A percentile compares a stretch with the other conserved stretches of the same genome.
These are phyloP conservation scores for Tulasnella sp. DNA, from an alignment of 768 basidiomycete genomes.

Conservation along the genomic window DNA sequence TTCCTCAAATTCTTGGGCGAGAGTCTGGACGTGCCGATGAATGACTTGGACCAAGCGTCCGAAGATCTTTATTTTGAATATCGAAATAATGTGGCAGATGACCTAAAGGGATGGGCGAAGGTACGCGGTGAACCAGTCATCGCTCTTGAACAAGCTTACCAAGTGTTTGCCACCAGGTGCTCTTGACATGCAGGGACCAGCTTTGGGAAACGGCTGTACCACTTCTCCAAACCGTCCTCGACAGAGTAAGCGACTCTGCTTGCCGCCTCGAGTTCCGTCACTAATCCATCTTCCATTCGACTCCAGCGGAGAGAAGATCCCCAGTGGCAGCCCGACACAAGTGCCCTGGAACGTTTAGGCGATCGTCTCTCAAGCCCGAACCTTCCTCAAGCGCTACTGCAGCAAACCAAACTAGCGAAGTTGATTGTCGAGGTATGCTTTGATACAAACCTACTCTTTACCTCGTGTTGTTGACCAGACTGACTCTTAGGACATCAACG, in stretches of 20 bases:
- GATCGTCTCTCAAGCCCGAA: constrained; percentile 23
- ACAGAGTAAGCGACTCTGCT: constrained; percentile 5
- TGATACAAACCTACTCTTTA: not conserved
- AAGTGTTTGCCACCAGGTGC: not conserved
- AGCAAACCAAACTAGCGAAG: constrained; percentile 11
- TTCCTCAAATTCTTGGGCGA: constrained; percentile 20
- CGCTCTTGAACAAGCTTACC: not conserved
- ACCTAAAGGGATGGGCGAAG: constrained; percentile 20
- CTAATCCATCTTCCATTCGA: constrained; percentile 9
- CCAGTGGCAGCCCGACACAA: constrained; percentile 6
- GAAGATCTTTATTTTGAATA: not conserved
- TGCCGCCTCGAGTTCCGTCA: not conserved
- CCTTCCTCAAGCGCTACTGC: constrained; percentile 9
- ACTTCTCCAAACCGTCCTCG: constrained; percentile 13
- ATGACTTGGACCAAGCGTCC: not conserved
- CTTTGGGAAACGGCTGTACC: constrained; percentile 29
- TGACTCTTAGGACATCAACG: not conserved
- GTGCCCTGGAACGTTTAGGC: constrained; percentile 12
- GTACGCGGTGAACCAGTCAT: not conserved
- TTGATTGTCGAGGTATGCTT: not conserved
- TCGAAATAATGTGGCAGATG: constrained; percentile 12
- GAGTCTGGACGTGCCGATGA: not conserved
- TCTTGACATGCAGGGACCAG: constrained; percentile 28
- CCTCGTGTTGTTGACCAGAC: not conserved
- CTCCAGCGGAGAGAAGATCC: constrained; percentile 15